Base-by-base conservation (phyloP, 257 asterid genomes). In the Solanum acaule region DNA sequence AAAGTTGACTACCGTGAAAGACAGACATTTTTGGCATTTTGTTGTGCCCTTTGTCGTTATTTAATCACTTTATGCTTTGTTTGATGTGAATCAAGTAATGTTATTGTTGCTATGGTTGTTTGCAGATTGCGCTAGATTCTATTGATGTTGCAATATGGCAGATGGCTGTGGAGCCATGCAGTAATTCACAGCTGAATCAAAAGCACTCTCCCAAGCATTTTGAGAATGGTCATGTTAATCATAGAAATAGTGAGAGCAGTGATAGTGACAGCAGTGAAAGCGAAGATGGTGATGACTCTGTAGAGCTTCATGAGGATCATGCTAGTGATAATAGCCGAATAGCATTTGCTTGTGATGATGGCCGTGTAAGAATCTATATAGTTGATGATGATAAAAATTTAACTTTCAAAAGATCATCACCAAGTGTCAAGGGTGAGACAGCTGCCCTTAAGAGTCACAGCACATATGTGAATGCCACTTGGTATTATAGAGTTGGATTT, bases 361-460 rank as follows among this genome's bases (percentile, higher is more conserved):
- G 99, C 25, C 94, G 99, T 90, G 97, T 95, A 84, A 93, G 99
- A 78, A 92, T 96, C 75, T 96, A 93, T 88, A 83, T 72, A 23
- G 87, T 93, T 67, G 88, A 93, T 14, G 93, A 86, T 84, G 89
- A 86, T 10, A 96, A 91, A 61, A 89, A 90, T 72, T 94, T 94
- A 33, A 90, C 87, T 71, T 94, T 94, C 87, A 89, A 88, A 68
- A 93, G 91, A 90, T 91, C 96, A 5, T 77, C 94, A 87, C 98
- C 98, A 52, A 94, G 99, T 94, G 98, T 95, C 92, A 92, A 94
- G 87, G 98, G 99, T 96, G 98, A 96, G 99, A 91, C 72, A 88
- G 85, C 91, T 91, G 20, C 86, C 91, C 92, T 16, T 86, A 27
- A 29, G 40, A 82, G 42, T 82, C 42, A 2, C 38, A 44, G 86